phyloP scores from a whole-genome alignment of 169 alveolate species.

The Plasmodium blacklocki region DNA sequence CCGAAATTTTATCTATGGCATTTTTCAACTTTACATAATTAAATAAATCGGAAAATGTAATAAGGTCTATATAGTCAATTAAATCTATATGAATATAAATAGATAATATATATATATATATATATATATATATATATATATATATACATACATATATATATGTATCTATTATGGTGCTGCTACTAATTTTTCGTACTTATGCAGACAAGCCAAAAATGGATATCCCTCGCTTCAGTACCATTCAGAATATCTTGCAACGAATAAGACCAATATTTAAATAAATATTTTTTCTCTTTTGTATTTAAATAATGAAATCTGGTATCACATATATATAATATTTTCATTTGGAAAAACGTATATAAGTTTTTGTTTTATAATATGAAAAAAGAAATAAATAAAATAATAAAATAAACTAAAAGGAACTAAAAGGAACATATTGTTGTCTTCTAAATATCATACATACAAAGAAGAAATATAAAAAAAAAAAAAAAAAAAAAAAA shows the following conservation, averaged over 20 bases:
- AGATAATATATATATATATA: background rate
- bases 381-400: background rate
- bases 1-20: slow-evolving; percentile 43
- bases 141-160: background rate
- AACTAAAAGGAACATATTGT: no score
- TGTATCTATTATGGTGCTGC: background rate
- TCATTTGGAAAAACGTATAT: slow-evolving; percentile 22
- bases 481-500: background rate
- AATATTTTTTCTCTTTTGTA: slow-evolving; percentile 51
- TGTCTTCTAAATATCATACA: background rate
- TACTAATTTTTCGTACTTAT: slow-evolving; percentile 33
- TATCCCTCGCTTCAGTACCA: slow-evolving; percentile 37
- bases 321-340: slow-evolving; percentile 67
- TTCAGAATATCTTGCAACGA: slow-evolving; percentile 71
- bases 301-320: slow-evolving; percentile 47
- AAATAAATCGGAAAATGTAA: slow-evolving; percentile 60
- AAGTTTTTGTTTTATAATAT: background rate
- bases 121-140: background rate
- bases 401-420: background rate
- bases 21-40: slow-evolving; percentile 59
- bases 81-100: slow-evolving; percentile 20
- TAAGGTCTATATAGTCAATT: slow-evolving; percentile 55
- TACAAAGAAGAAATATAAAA: background rate
- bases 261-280: slow-evolving; percentile 59
- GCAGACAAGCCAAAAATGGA: slow-evolving; percentile 66